Evolutionary conservation across 192 early-diverging fungal species (phyloP).

Genomic region (Geranomyces michiganensis): DNA sequence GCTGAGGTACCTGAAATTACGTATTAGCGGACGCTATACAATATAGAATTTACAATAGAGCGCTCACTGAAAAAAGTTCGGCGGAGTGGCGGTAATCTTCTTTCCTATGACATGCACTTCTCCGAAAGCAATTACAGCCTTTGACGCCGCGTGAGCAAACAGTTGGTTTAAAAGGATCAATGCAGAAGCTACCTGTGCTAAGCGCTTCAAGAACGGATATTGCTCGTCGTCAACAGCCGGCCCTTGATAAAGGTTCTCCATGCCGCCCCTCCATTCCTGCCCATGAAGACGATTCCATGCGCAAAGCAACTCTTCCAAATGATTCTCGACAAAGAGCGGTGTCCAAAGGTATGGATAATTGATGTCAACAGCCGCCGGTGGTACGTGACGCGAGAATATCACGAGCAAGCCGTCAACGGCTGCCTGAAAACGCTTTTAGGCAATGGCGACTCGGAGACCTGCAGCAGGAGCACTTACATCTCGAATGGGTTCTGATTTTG

Average conservation of each 20-base stretch:
- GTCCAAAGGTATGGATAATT: conserved; percentile 3
- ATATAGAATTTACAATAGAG: not conserved
- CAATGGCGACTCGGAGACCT: not conserved
- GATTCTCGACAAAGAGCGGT: conserved; percentile 22
- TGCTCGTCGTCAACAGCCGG: conserved; percentile 21
- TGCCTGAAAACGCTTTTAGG: conserved; percentile 27
- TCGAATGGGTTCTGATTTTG: conserved; percentile 26
- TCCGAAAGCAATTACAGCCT: conserved; percentile 2
- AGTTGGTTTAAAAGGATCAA: no score
- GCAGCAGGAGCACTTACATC: conserved; percentile 20
- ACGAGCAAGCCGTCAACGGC: conserved; percentile 57
- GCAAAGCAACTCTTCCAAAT: conserved; percentile 8
- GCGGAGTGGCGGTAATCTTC: not conserved
- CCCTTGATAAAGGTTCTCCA: conserved; percentile 14
- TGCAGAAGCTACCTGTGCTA: conserved; percentile 34
- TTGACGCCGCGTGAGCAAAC: no score
- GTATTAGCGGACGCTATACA: not conserved
- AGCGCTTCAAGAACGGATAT: conserved; percentile 40
- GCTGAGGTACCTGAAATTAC: conserved; percentile 29
- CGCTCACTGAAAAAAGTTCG: not conserved
- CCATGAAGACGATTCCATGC: conserved; percentile 25
- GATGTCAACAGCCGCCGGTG: conserved; percentile 15
- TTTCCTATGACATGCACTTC: not conserved
- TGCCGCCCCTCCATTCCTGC: not conserved
- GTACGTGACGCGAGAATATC: conserved; percentile 33